Evolutionary conservation across 73 alveolate species (phyloP), one percentile per base, ranked within the genome.

Genomic region (Effrenium voratum): DNA sequence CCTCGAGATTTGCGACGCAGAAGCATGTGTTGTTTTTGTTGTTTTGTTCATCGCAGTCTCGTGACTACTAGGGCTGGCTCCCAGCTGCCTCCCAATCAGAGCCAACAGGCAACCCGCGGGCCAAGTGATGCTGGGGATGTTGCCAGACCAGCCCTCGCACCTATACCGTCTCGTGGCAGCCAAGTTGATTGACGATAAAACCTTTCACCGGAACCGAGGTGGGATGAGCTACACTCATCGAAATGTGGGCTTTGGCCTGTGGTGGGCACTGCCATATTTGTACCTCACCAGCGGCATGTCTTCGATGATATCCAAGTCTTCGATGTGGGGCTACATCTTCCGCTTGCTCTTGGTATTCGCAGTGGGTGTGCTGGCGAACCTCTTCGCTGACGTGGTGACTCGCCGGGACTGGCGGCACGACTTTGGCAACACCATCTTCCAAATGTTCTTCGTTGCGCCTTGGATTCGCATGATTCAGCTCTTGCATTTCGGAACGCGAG

Each of bases 231-330:
- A 92, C 98, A 92, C 98, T 6, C 91, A 92, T 49, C 91, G 98
- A 30, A 92, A 92, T 40, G 98, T 92, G 49, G 98, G 98, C 68
- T 92, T 92, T 43, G 98, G 98, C 26, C 80, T 92, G 72, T 92
- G 98, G 98, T 92, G 98, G 98, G 98, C 98, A 3, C 88, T 92
- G 38, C 98, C 98, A 13, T 92, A 75, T 30, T 30, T 92, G 38
- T 92, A 92, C 44, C 68, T 92, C 50, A 92, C 98, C 49, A 92
- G 98, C 41, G 98, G 98, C 36, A 92, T 92, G 98, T 38, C 91
- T 24, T 92, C 90, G 38, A 92, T 76, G 91, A 75, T 92, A 59
- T 70, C 82, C 36, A 75, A 72, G 34, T 50, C 82, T 19, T 50
- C 82, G 40, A 50, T 92, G 55, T 34, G 57, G 47, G 98, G 82